Percentiles rank a stretch among this genome's conserved stretches.
These are phyloP conservation scores for Inosperma sp. DNA, from an alignment of 768 basidiomycete genomes.

Conservation along the genomic window DNA sequence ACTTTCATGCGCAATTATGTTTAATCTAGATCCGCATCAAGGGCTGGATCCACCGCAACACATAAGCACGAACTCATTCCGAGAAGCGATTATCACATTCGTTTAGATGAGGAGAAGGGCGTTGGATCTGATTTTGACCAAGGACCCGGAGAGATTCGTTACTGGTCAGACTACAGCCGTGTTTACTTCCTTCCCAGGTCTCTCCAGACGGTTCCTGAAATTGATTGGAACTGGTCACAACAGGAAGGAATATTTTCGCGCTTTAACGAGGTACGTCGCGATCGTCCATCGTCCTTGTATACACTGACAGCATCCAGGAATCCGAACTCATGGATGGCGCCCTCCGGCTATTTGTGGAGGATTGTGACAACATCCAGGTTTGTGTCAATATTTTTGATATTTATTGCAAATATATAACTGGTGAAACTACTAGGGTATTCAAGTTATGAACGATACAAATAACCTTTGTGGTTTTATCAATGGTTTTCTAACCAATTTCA, in stretches of 20 bases:
- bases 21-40: constrained; percentile 22
- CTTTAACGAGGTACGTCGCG: constrained; percentile 46
- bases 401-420: neutral
- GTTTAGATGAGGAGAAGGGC: constrained; percentile 27
- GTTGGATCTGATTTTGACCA: constrained; percentile 5
- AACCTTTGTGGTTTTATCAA: constrained; percentile 64
- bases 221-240: constrained; percentile 41
- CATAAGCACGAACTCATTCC: constrained; percentile 51
- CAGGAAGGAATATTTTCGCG: constrained; percentile 49
- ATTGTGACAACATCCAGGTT: constrained; percentile 73
- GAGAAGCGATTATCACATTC: constrained; percentile 52
- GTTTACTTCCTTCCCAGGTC: constrained; percentile 62
- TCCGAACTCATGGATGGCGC: constrained; percentile 64
- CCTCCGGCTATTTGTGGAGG: constrained; percentile 65
- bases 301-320: constrained; percentile 40
- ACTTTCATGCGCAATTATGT: neutral
- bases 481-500: constrained; percentile 53
- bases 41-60: constrained; percentile 47
- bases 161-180: constrained; percentile 68
- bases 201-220: constrained; percentile 58
- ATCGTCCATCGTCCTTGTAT: neutral
- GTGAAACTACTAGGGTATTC: constrained; percentile 50
- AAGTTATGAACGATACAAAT: constrained; percentile 57
- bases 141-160: constrained; percentile 38
- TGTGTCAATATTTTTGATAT: neutral